Base-by-base conservation (phyloP, 2,329 filamentous ascomycete genomes). In the Torrubiellomyces zombiae region DNA sequence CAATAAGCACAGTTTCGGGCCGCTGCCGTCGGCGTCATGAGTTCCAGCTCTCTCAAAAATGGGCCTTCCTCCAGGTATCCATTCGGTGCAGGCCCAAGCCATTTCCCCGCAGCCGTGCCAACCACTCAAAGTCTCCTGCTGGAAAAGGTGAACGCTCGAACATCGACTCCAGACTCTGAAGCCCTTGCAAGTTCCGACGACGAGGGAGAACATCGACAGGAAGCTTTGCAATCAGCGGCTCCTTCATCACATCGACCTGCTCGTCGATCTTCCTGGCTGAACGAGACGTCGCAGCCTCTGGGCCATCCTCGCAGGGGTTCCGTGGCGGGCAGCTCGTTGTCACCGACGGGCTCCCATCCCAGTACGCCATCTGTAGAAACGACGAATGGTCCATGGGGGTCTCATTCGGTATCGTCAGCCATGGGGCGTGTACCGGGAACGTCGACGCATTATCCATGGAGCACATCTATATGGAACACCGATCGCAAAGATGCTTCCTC, bases 161-260 rank as follows among this genome's bases (percentile, higher is more conserved):
- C 79, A 27, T 83, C 82, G 6, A 94, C 86, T 2, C 86, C 86
- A 13, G 89, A 95, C 45, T 94, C 85, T 4, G 86, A 95, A 47
- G 86, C 81, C 25, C 58, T 95, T 31, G 83, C 78, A 26, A 95
- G 86, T 37, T 94, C 85, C 9, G 89, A 95, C 48, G 89, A 95
- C 48, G 89, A 98, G 50, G 65, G 60, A 29, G 78, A 93, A 32
- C 63, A 71, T 44, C 62, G 67, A 36, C 60, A 67, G 37, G 67
- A 64, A 29, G 49, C 44, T 40, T 53, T 53, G 34, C 60, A 60
- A 39, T 53, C 51, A 39, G 21, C 31, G 9, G 16, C 28, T 13
- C 20, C 17, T 28, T 66, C 57, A 38, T 63, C 55, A 24, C 63
- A 54, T 24, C 79, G 74, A 39, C 68, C 76, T 23, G 65, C 64